These are phyloP conservation scores for Cucurbita pepo DNA, from an alignment of 306 rosid species.

Conservation along the genomic window DNA sequence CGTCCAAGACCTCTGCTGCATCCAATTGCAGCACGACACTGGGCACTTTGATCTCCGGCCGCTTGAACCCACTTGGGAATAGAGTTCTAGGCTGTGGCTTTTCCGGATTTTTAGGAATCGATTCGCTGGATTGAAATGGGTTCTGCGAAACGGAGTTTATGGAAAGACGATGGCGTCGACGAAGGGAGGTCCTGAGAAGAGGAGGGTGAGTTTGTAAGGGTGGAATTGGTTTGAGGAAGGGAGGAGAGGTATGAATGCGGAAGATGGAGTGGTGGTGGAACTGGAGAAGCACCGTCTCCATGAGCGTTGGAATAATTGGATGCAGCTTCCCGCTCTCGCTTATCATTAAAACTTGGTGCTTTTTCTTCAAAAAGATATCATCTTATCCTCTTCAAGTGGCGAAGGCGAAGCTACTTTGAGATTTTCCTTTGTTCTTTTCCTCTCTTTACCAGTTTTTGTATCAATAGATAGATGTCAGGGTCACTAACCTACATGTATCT, in stretches of 20 bases:
- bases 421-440: neutral
- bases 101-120: constrained; percentile 12
- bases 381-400: constrained; percentile 6
- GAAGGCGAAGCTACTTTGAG: neutral
- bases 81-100: constrained; percentile 31
- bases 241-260: constrained; percentile 7
- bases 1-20: constrained; percentile 31
- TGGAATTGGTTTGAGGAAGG: constrained; percentile 4
- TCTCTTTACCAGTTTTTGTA: too few species aligned
- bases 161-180: constrained; percentile 8
- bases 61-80: constrained; percentile 82
- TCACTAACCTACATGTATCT: too few species aligned
- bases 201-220: constrained; percentile 12
- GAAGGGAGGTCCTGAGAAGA: constrained; percentile 17
- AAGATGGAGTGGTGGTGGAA: constrained; percentile 6
- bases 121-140: constrained; percentile 15
- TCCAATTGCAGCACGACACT: constrained; percentile 42
- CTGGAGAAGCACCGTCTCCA: constrained; percentile 33
- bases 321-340: neutral
- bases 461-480: too few species aligned
- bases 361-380: neutral
- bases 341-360: neutral
- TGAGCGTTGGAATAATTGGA: neutral
- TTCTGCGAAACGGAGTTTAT: constrained; percentile 20
- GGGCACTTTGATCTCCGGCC: constrained; percentile 64